Percentiles rank a stretch among this genome's conserved stretches.
Evolutionary conservation across 345 rosid species (phyloP).

Genomic region (Rhodamnia argentea): DNA sequence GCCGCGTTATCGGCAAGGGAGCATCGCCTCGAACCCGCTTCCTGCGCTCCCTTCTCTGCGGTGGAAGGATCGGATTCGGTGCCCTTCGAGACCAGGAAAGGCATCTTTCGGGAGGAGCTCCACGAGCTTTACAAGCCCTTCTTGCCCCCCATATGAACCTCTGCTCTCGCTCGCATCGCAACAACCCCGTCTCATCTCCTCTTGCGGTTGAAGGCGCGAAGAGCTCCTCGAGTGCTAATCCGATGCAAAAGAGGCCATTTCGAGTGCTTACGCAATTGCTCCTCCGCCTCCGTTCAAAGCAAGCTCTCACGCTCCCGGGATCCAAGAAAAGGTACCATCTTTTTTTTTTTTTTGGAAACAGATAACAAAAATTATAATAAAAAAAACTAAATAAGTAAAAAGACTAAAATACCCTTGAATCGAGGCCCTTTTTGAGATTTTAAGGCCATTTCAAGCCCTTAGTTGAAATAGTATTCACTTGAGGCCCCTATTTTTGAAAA

Average conservation of each 20-base stretch:
- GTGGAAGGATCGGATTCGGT: constrained; percentile 7
- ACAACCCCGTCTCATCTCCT: constrained; percentile 32
- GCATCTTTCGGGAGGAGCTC: constrained; percentile 29
- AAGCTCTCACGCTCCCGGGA: not conserved
- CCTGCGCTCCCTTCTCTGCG: too few species aligned
- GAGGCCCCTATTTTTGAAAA: too few species aligned
- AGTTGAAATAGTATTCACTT: too few species aligned
- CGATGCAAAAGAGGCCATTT: not conserved
- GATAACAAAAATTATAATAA: too few species aligned
- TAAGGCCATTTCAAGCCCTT: too few species aligned
- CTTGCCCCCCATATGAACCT: constrained; percentile 27
- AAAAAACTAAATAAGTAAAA: too few species aligned
- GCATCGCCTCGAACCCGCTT: too few species aligned
- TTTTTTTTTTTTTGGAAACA: too few species aligned
- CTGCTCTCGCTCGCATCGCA: constrained; percentile 9
- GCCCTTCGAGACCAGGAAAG: constrained; percentile 26
- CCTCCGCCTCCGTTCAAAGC: not conserved
- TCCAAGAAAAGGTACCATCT: not conserved
- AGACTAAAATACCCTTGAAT: too few species aligned
- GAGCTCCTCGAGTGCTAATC: not conserved
- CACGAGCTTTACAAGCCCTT: constrained; percentile 71
- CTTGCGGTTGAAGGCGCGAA: not conserved
- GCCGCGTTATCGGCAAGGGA: too few species aligned
- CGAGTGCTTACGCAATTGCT: not conserved
- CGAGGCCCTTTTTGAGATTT: too few species aligned